Evolutionary conservation across 2,329 filamentous ascomycete genomes (phyloP), one percentile per base, ranked within the genome.

Genomic region (Monilinia aucupariae): DNA sequence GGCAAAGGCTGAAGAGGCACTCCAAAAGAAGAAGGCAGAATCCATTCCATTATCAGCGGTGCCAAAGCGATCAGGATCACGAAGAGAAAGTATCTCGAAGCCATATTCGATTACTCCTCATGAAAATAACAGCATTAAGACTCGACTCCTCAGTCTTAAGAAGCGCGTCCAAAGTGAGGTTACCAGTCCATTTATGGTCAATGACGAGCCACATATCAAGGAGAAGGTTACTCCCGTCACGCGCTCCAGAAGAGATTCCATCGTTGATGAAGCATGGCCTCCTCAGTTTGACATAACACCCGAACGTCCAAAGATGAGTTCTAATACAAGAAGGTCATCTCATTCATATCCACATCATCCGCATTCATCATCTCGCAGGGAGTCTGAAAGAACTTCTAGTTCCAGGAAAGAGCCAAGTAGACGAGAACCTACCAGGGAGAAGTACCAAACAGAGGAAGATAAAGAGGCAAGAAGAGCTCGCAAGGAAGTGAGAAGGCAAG

Each of bases 101-200:
- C 32, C 51, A 30, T 37, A 37, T 25, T 27, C 51, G 4, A 13
- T 58, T 34, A 41, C 47, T 39, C 53, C 60, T 13, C 41, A 56
- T 47, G 60, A 62, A 48, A 62, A 32, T 9, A 43, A 58, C 10
- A 47, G 39, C 1, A 56, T 56, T 10, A 55, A 47, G 22, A 27
- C 60, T 15, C 52, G 50, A 37, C 30, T 47, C 10, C 54, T 50
- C 12, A 51, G 47, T 63, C n/a, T 59, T 37, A 59, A 59, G 27
- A 53, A 20, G 43, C 56, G 47, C 30, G 49, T 34, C 4, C 47
- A 69, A 48, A 71, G 69, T 61, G 65, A 71, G 7, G 70, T 72
- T 12, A 71, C 68, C 50, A 67, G 61, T 8, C 65, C 68, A 15
- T 69, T 72, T 41, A 64, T 73, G 41, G 65, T 63, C 5, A 66